A percentile compares a stretch with the other conserved stretches of the same genome.
Evolutionary conservation across 306 rosid species (phyloP).

Genomic region (Fagus crenata): DNA sequence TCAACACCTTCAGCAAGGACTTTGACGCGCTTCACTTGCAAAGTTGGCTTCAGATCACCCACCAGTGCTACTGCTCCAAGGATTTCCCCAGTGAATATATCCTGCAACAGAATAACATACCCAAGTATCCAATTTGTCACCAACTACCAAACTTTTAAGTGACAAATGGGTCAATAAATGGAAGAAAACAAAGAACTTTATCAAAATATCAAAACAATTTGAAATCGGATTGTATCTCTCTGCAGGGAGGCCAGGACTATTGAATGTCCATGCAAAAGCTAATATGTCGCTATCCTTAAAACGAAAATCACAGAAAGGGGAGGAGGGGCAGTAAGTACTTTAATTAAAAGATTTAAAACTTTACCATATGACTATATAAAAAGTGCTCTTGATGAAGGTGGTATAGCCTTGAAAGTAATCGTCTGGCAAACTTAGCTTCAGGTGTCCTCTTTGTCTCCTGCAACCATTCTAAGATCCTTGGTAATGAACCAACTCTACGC

Average conservation of each 20-base stretch:
- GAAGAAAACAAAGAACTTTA: neutral
- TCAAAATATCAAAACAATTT: neutral
- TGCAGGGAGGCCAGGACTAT: neutral
- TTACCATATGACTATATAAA: conserved; percentile 82
- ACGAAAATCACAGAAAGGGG: neutral
- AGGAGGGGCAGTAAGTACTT: neutral
- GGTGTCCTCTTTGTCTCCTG: conserved; percentile 44
- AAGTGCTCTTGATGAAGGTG: conserved; percentile 47
- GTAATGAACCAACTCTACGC: conserved; percentile 50
- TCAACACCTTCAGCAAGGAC: conserved; percentile 54
- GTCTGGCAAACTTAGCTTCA: conserved; percentile 52
- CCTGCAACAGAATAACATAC: conserved; percentile 45
- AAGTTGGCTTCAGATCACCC: conserved; percentile 39
- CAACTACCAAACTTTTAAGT: neutral
- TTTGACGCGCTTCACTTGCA: conserved; percentile 44
- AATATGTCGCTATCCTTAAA: neutral
- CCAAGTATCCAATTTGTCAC: neutral
- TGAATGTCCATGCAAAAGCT: neutral
- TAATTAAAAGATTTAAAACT: conserved; percentile 7
- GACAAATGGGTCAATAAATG: neutral
- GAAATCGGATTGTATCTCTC: neutral
- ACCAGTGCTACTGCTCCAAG: conserved; percentile 61
- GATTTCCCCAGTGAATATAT: conserved; percentile 69
- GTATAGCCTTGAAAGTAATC: conserved; percentile 48
- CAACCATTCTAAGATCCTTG: conserved; percentile 34